Percentiles rank a stretch among this genome's conserved stretches.
Conservation (phyloP, 495 filamentous ascomycete species). For the Trichoderma erinaceum region DNA sequence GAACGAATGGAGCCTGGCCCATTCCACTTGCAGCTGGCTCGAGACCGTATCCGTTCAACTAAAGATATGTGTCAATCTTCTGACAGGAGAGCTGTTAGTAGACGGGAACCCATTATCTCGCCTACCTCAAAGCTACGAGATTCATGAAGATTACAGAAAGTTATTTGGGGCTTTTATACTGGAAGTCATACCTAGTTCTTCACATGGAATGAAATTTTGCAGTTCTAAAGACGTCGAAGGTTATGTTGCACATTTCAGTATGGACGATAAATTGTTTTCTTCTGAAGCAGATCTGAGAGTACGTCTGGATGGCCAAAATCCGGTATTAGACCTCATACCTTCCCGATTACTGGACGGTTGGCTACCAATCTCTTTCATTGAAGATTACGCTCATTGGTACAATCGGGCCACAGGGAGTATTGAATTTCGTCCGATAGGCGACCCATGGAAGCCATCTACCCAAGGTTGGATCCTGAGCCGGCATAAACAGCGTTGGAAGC, state of each 20-base stretch:
- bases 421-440: background rate
- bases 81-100: slow-evolving; percentile 52
- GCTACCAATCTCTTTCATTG: slow-evolving; percentile 42
- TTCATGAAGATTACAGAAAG: slow-evolving; percentile 25
- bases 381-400: slow-evolving; percentile 51
- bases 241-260: slow-evolving; percentile 38
- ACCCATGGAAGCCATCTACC: background rate
- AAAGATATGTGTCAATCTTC: slow-evolving; percentile 45
- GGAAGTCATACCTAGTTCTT: slow-evolving; percentile 44
- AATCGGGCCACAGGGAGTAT: background rate
- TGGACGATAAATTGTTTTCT: slow-evolving; percentile 18
- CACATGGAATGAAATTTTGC: slow-evolving; percentile 42
- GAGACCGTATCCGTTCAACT: slow-evolving; percentile 12
- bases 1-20: slow-evolving; percentile 23
- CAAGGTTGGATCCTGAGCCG: background rate
- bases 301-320: background rate
- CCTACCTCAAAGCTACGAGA: slow-evolving; percentile 43
- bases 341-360: slow-evolving; percentile 31
- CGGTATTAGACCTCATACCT: slow-evolving; percentile 43
- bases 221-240: slow-evolving; percentile 25
- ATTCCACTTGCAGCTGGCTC: slow-evolving; percentile 17
- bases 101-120: slow-evolving; percentile 47
- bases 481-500: background rate
- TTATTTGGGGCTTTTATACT: slow-evolving; percentile 34
- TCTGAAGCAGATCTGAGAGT: background rate